Conservation (phyloP, 1,284 basidiomycete genomes). For the Termitomyces sp. region DNA sequence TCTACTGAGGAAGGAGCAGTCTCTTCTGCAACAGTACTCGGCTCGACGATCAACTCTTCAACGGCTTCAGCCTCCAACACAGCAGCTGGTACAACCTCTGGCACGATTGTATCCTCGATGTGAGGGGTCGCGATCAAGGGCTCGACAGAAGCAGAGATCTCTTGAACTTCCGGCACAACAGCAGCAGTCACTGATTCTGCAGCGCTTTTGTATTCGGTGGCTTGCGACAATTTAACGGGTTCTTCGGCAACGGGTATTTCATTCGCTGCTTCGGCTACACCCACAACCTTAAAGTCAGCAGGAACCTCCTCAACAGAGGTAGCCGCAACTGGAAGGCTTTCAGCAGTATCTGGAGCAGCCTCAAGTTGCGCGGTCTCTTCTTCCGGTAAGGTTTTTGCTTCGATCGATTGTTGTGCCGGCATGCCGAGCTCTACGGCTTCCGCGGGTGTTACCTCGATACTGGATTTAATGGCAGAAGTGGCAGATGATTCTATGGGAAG, state of each 20-base stretch:
- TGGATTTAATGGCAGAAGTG: background rate
- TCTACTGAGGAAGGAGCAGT: background rate
- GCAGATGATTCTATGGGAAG: background rate
- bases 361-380: background rate
- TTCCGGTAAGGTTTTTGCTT: background rate
- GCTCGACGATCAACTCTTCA: background rate
- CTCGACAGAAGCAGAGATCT: background rate
- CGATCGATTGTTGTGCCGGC: background rate
- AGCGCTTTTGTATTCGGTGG: background rate
- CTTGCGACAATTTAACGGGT: background rate
- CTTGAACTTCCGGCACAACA: background rate
- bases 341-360: background rate
- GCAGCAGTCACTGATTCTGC: background rate
- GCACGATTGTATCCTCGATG: too few species aligned
- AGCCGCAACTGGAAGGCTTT: background rate
- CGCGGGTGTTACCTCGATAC: background rate
- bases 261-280: background rate
- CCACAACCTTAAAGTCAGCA: too few species aligned
- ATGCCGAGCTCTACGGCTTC: slow-evolving; percentile 2
- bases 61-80: background rate
- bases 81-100: too few species aligned
- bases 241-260: background rate
- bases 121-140: too few species aligned
- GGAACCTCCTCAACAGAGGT: background rate
- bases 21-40: background rate